Percentiles rank a stretch among this genome's conserved stretches.
These are phyloP conservation scores for Aspergillus amoenus DNA, from an alignment of 2,329 filamentous ascomycete genomes.

Conservation along the genomic window DNA sequence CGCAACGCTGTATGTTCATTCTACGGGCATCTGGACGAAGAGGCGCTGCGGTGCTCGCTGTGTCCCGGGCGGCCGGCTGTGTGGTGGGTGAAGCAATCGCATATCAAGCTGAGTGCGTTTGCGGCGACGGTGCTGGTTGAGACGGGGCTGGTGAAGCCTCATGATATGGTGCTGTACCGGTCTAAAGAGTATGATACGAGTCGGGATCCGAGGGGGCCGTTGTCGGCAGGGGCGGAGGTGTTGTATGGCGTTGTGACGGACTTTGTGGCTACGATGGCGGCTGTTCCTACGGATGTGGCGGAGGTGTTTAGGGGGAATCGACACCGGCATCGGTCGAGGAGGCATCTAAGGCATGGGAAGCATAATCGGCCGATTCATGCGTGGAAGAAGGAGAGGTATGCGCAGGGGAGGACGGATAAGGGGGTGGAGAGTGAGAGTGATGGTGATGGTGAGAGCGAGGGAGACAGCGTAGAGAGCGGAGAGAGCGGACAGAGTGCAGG, in stretches of 20 bases:
- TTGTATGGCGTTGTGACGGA: slow-evolving; percentile 79
- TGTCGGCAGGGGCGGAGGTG: slow-evolving; percentile 73
- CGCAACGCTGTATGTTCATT: slow-evolving; percentile 67
- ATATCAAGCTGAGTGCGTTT: slow-evolving; percentile 68
- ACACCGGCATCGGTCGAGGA: neutral
- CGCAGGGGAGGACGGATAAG: neutral
- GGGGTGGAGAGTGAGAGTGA: neutral
- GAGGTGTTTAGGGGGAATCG: slow-evolving; percentile 9
- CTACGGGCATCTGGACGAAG: slow-evolving; percentile 66
- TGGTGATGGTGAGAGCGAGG: neutral
- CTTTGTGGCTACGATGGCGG: slow-evolving; percentile 79
- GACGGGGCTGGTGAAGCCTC: slow-evolving; percentile 63
- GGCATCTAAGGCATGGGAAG: neutral
- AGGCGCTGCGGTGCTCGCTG: slow-evolving; percentile 68
- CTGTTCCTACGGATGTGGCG: slow-evolving; percentile 59
- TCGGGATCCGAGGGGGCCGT: slow-evolving; percentile 74
- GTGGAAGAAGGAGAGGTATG: slow-evolving; percentile 1
- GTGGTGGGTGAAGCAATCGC: slow-evolving; percentile 70
- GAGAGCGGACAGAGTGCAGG: neutral
- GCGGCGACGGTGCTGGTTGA: slow-evolving; percentile 69
- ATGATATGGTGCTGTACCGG: slow-evolving; percentile 70
- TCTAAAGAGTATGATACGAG: slow-evolving; percentile 72
- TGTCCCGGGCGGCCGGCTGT: slow-evolving; percentile 68
- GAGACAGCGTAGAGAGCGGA: neutral
- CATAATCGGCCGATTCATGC: neutral